phyloP scores from a whole-genome alignment of 2,329 filamentous ascomycete genomes.

The Colletotrichum nymphaeae region DNA sequence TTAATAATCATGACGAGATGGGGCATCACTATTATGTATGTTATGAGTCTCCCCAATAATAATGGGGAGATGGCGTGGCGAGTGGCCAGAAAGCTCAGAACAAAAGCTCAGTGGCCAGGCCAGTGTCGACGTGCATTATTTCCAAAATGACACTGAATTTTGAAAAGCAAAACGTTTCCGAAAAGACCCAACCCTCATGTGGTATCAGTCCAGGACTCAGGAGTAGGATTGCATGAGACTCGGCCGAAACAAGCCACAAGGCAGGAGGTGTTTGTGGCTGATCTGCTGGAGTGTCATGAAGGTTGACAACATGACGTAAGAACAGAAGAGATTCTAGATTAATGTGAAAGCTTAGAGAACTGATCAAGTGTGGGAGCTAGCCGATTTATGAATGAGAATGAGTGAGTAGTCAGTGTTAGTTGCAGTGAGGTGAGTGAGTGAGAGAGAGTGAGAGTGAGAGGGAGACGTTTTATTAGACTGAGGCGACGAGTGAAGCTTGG shows the following conservation, averaged over 20 bases:
- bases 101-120: not conserved
- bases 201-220: not conserved
- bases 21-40: not conserved
- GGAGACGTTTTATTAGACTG: not conserved
- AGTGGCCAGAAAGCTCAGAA: no score
- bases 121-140: no score
- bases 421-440: not conserved
- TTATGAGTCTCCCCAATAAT: not conserved
- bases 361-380: no score
- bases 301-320: not conserved
- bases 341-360: not conserved
- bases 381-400: not conserved
- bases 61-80: no score
- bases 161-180: no score
- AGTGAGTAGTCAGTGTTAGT: no score
- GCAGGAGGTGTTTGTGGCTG: not conserved
- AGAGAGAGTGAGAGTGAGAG: not conserved
- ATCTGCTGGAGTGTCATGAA: not conserved
- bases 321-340: not conserved
- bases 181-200: no score
- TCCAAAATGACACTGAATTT: no score
- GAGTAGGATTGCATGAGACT: not conserved
- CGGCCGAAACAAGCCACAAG: not conserved
- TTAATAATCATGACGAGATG: not conserved
- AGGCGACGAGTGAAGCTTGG: not conserved